Evolutionary conservation across 2,329 filamentous ascomycete species (phyloP).

Genomic region (Aplosporella prunicola): DNA sequence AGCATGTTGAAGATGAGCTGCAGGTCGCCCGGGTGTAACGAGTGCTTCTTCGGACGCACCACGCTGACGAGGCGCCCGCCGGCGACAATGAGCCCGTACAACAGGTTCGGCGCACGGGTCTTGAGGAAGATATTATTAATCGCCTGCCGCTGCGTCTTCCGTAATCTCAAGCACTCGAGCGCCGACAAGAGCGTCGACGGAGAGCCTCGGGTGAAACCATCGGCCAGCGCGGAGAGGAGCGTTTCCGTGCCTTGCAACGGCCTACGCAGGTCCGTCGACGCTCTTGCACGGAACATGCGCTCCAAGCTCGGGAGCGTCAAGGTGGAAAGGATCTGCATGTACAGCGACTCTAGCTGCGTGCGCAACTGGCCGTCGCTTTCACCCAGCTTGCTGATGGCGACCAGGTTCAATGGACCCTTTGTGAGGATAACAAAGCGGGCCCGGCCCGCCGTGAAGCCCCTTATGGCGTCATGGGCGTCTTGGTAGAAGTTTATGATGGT

Average conservation of each 20-base stretch:
- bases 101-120: conserved; percentile 62
- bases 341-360: conserved; percentile 81
- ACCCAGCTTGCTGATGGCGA: conserved; percentile 84
- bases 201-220: conserved; percentile 89
- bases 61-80: conserved; percentile 91
- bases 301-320: conserved; percentile 79
- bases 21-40: conserved; percentile 86
- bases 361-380: conserved; percentile 86
- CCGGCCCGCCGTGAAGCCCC: conserved; percentile 77
- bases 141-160: conserved; percentile 73
- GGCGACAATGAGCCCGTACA: conserved; percentile 90
- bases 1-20: conserved; percentile 99
- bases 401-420: conserved; percentile 81
- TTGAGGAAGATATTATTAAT: conserved; percentile 87
- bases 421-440: conserved; percentile 79
- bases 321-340: conserved; percentile 97
- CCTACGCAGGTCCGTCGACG: conserved; percentile 85
- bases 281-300: conserved; percentile 78
- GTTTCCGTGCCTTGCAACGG: conserved; percentile 87
- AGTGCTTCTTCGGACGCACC: conserved; percentile 86
- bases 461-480: conserved; percentile 63
- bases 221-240: conserved; percentile 80
- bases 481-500: conserved; percentile 98
- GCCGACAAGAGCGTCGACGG: conserved; percentile 81
- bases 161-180: conserved; percentile 83